phyloP scores from a whole-genome alignment of 257 asterid species.

The Parsonsia alboflavescens region DNA sequence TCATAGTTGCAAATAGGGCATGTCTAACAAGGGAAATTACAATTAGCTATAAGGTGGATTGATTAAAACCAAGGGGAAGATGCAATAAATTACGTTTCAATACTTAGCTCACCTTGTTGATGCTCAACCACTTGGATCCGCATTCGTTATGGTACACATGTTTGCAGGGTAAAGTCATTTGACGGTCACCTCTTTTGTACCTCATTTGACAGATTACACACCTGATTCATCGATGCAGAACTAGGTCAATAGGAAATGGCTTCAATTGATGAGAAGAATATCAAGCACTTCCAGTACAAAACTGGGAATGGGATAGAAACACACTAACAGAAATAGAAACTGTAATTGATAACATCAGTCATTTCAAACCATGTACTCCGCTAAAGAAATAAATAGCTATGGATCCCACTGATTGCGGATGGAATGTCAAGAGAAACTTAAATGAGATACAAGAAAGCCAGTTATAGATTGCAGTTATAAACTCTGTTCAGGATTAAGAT shows the following conservation, averaged over 20 bases:
- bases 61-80: too few relatives aligned
- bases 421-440: not conserved
- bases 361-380: not conserved
- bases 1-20: slow-evolving; percentile 87
- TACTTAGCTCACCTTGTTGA: slow-evolving; percentile 58
- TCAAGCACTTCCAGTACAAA: not conserved
- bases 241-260: not conserved
- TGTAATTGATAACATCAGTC: not conserved
- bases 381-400: not conserved
- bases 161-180: slow-evolving; percentile 71
- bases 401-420: not conserved
- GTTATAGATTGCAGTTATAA: not conserved
- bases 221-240: slow-evolving; percentile 35
- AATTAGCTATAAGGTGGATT: not conserved
- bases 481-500: not conserved
- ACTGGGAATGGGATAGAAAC: not conserved
- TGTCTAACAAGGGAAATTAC: slow-evolving; percentile 39
- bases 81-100: not conserved
- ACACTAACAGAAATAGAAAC: not conserved
- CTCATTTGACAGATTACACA: slow-evolving; percentile 92
- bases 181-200: slow-evolving; percentile 81
- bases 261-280: not conserved
- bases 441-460: not conserved
- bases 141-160: slow-evolving; percentile 79
- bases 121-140: slow-evolving; percentile 91